These are phyloP conservation scores for Hymenoscyphus infarciens DNA, from an alignment of 2,329 filamentous ascomycete genomes.

Conservation along the genomic window DNA sequence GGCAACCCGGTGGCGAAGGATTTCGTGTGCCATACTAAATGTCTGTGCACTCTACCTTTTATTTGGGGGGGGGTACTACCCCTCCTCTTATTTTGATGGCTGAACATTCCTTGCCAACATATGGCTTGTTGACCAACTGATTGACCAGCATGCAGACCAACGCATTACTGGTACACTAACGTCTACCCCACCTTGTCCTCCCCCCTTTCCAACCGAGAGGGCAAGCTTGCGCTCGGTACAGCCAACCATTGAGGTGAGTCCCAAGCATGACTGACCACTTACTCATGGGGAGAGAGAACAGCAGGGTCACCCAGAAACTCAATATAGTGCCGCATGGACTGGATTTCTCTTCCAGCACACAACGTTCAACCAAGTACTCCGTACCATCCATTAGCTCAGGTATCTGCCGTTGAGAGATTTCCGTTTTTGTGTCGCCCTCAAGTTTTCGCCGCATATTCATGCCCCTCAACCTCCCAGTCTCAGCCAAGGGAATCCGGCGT, in stretches of 20 bases:
- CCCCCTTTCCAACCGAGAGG: slow-evolving; percentile 1
- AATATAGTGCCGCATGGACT: too few relatives aligned
- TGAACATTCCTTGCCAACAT: neutral
- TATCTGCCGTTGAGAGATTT: neutral
- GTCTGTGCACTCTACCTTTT: too few relatives aligned
- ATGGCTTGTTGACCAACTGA: neutral
- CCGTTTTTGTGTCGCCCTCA: neutral
- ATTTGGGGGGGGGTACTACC: too few relatives aligned
- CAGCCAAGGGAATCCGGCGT: neutral
- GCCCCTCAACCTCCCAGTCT: neutral
- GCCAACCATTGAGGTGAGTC: neutral
- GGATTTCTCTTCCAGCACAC: neutral
- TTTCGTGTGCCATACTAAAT: too few relatives aligned
- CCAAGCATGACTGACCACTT: slow-evolving; percentile 2
- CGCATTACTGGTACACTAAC: neutral
- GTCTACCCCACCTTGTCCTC: slow-evolving; percentile 1
- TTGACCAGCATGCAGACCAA: neutral
- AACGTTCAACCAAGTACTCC: neutral
- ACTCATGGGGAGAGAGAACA: neutral
- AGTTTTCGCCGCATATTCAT: neutral
- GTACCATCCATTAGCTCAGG: neutral
- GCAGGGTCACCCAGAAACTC: neutral
- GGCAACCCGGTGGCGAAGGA: too few relatives aligned
- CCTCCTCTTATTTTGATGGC: neutral
- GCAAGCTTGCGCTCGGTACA: neutral